Evolutionary conservation across 148 eudicot genomes (phyloP), one percentile per base, ranked within the genome.

Genomic region (Chenopodium album): DNA sequence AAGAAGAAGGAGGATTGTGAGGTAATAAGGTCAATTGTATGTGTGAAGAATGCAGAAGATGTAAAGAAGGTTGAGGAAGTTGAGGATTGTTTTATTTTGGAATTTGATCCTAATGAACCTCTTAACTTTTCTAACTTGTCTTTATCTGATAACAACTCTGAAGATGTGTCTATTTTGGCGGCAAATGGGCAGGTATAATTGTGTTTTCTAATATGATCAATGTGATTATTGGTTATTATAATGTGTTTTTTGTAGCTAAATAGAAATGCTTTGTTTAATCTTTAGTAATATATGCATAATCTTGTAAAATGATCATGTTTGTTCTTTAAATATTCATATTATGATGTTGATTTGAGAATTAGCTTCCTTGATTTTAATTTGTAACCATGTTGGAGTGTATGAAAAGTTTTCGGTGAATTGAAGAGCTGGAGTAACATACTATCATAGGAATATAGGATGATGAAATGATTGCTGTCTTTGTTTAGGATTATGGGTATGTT

Each of bases 31-130:
- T 80, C 79, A 5, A 78, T 86, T 5, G 80, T 80, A 19, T 74
- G 84, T 75, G 84, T 86, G 82, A 91, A 87, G 63, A 76, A 78
- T 6, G 76, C 59, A 10, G 60, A 54, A 6, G 80, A 85, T 5
- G 76, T 88, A 76, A 84, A 81, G 82, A 86, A 83, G 44, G 76
- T 72, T 52, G 94, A 86, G 63, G 88, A 88, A 76, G 76, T 47
- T 60, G 92, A 91, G 74, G 94, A 89, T 70, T 89, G 94, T 64
- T 89, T 88, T 47, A 91, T 91, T 13, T 85, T 91, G 20, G 92
- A 91, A 47, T 89, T 91, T 73, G 88, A 90, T 79, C 90, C 90
- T 78, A 17, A 17, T 74, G 75, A 79, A 44, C 73, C 81, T 26
- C 28, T 70, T 8, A 83, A 75, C 4, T 79, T 83, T 68, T 44